Base-by-base conservation (phyloP, 495 filamentous ascomycete genomes). In the Neurospora africana region DNA sequence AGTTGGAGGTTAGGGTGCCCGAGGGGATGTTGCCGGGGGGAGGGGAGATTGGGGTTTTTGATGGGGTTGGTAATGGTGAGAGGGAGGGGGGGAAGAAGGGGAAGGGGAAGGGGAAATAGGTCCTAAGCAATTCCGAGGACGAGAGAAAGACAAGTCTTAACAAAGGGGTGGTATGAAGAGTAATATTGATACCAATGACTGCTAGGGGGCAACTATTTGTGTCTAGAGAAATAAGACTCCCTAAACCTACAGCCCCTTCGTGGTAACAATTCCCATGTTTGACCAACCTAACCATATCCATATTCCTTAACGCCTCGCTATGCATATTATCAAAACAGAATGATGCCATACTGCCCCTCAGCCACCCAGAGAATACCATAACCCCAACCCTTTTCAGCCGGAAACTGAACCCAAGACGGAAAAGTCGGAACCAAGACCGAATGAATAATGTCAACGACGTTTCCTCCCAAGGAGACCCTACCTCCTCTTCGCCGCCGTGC, bases 401-500 rank as follows among this genome's bases (percentile, higher is more conserved):
- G 30, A 30, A 30, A 30, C 30, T 30, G 30, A 30, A 30, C 1
- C 3, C 30, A 30, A 30, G 30, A 30, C 30, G 30, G 30, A 30
- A 30, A 30, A 30, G 30, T 30, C 36, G 9, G 36, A 37, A 37
- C 9, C 36, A 9, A 37, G 9, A 37, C 9, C 36, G 36, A 37
- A 33, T 19, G 44, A 65, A 61, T 37, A 72, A 58, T 58, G 47
- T 73, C 70, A 69, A 68, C 44, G 47, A 41, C 53, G 21, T 13
- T 53, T 53, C 41, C 36, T 68, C n/a, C 30, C n/a, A 13, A 19
- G 53, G 69, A 47, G 9, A 23, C 13, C 19, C 70, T 69, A 78
- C 40, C 70, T 71, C 75, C 67, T 75, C 73, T 73, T 75, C 6
- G 75, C 65, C 36, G 73, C 67, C 21, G 76, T 75, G 23, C 75